Evolutionary conservation across 2,329 filamentous ascomycete species (phyloP).

Genomic region (Aschersonia sp.): DNA sequence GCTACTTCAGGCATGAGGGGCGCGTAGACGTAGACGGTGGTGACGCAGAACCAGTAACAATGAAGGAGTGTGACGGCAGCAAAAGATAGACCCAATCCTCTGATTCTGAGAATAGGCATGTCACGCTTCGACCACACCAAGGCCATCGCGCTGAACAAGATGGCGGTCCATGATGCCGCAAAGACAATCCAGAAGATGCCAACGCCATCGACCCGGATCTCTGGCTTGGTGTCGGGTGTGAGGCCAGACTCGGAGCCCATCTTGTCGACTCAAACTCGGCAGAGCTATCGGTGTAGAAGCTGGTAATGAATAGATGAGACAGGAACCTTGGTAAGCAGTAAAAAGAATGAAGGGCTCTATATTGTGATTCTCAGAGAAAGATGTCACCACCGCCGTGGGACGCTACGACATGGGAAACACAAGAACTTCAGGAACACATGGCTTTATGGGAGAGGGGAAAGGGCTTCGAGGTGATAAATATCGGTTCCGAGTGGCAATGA

Average conservation of each 20-base stretch:
- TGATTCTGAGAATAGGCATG: slow-evolving; percentile 24
- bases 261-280: neutral
- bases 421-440: neutral
- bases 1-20: slow-evolving; percentile 31
- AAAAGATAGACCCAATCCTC: slow-evolving; percentile 25
- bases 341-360: neutral
- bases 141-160: slow-evolving; percentile 23
- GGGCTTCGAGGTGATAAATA: neutral
- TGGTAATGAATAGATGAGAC: neutral
- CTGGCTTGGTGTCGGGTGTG: slow-evolving; percentile 15
- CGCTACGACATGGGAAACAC: neutral
- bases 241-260: slow-evolving; percentile 19
- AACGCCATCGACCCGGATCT: slow-evolving; percentile 19
- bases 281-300: neutral
- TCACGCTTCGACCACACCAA: slow-evolving; percentile 25
- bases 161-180: slow-evolving; percentile 21
- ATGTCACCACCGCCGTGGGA: neutral
- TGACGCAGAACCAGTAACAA: slow-evolving; percentile 26
- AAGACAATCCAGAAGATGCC: slow-evolving; percentile 27
- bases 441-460: neutral
- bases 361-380: neutral
- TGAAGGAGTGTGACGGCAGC: slow-evolving; percentile 24
- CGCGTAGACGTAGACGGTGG: slow-evolving; percentile 23
- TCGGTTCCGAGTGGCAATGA: neutral
- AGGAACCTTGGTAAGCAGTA: neutral